Evolutionary conservation across 805 yeast species (phyloP), one percentile per base, ranked within the genome.

Genomic region (Pichia heedii): DNA sequence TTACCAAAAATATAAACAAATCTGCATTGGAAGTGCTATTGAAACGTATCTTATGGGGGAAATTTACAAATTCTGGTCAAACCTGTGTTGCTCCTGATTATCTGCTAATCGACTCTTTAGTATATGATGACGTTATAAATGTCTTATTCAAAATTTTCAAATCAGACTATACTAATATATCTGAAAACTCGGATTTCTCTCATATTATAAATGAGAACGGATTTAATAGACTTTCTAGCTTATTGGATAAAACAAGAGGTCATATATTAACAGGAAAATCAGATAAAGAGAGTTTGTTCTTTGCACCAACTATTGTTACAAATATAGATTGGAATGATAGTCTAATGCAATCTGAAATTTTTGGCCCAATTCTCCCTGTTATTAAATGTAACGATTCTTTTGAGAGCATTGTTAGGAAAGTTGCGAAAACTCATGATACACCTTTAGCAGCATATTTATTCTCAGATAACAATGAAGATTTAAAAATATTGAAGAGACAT

Each of bases 61-160:
- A 81, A 52, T 81, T 81, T 56, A 64, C 76, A 27, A 90, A 87
- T 58, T 76, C 84, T 16, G 97, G 97, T 16, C 97, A 89, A 66
- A 79, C 93, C 2, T 89, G 97, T 67, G 84, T 86, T 33, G 84
- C 95, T 10, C 83, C 89, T 9, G 97, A 90, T 64, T 89, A 87
- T 56, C 65, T 83, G 5, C 54, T 86, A 37, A 82, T 79, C n/a
- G 86, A 82, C 46, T 75, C 70, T 44, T 60, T 69, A 3, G 62
- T 79, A 20, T 76, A 79, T 54, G 74, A 67, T 22, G 65, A 73
- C 49, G 40, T 35, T 16, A 16, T 41, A 10, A 37, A 43, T 19
- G 16, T 34, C 5, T 38, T 46, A n/a, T 38, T 41, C 21, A 67
- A 62, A 7, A 56, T 75, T 43, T 54, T 69, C 42, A 53, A 60